These are phyloP conservation scores for Fragilaria crotonensis DNA, from an alignment of 108 stramenopile species.

Conservation along the genomic window DNA sequence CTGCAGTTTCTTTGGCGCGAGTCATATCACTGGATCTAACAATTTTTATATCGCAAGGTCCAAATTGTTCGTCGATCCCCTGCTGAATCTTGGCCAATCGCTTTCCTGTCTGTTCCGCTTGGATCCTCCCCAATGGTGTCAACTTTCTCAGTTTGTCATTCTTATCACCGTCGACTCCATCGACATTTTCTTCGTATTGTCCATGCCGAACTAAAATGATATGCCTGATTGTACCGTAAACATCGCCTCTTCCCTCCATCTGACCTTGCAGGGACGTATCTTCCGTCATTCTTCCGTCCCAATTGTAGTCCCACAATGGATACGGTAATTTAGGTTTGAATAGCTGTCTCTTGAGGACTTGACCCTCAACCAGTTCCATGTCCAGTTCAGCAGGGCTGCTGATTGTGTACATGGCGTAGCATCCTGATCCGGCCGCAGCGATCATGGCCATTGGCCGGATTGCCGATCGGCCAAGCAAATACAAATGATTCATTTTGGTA, in stretches of 20 bases:
- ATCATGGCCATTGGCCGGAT: no score
- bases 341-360: slow-evolving; percentile 32
- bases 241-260: neutral
- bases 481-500: no score
- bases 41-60: slow-evolving; percentile 63
- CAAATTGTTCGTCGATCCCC: slow-evolving; percentile 53
- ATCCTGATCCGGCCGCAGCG: no score
- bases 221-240: slow-evolving; percentile 47
- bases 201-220: slow-evolving; percentile 85
- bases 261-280: slow-evolving; percentile 22
- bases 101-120: slow-evolving; percentile 76
- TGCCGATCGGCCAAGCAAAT: no score
- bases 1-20: slow-evolving; percentile 81
- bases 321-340: slow-evolving; percentile 26
- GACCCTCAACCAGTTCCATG: no score
- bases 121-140: slow-evolving; percentile 78
- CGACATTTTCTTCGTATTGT: slow-evolving; percentile 79
- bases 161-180: slow-evolving; percentile 22
- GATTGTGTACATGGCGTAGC: no score
- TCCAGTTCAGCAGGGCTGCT: no score
- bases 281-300: slow-evolving; percentile 27
- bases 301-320: slow-evolving; percentile 44
- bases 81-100: slow-evolving; percentile 57
- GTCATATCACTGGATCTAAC: slow-evolving; percentile 75
- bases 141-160: slow-evolving; percentile 73